Evolutionary conservation across 176 grass and related monocot genomes (phyloP).

Genomic region (Rhynchospora breviuscula): DNA sequence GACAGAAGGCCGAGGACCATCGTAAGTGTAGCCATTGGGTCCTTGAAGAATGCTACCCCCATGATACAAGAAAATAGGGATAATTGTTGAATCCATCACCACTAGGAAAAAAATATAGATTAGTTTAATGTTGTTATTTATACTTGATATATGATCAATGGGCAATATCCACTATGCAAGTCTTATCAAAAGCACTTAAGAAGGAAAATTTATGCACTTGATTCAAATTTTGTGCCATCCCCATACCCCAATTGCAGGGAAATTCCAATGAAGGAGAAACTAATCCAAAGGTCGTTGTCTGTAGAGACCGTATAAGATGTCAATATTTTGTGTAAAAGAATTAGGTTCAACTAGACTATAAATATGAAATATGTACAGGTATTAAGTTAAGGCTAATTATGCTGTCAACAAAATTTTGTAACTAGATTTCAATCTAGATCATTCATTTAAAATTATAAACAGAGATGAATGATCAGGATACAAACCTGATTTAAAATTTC

Average conservation of each 20-base stretch:
- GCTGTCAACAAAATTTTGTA: too few relatives aligned
- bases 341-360: background rate
- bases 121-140: background rate
- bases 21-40: slow-evolving; percentile 9
- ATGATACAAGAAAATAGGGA: slow-evolving; percentile 11
- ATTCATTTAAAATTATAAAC: too few relatives aligned
- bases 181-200: background rate
- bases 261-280: background rate
- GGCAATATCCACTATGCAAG: background rate
- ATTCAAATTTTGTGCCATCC: background rate
- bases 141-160: background rate
- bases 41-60: slow-evolving; percentile 6
- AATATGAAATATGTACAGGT: background rate
- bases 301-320: background rate
- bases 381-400: background rate
- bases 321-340: background rate
- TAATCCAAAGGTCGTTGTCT: background rate
- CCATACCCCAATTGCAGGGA: background rate
- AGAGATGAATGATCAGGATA: too few relatives aligned
- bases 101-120: background rate
- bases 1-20: slow-evolving; percentile 11
- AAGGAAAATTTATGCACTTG: background rate
- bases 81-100: slow-evolving; percentile 8
- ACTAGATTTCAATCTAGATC: too few relatives aligned
- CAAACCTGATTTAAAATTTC: too few relatives aligned